Evolutionary conservation across 192 early-diverging fungal species (phyloP), one percentile per base, ranked within the genome.

Genomic region (Podila clonocystis): DNA sequence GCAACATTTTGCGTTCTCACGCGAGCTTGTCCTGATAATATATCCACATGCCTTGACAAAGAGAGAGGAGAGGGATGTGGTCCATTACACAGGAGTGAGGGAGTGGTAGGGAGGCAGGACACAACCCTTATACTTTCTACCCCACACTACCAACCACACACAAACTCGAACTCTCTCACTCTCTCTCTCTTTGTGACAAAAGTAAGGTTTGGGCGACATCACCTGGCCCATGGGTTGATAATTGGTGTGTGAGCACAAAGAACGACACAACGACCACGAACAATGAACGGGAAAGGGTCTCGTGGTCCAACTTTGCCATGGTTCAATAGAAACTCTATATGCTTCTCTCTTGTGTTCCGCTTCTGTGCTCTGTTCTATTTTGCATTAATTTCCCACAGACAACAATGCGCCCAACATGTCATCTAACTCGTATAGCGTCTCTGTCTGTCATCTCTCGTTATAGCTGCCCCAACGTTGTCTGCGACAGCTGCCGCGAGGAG

Each of bases 401-500:
- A 55, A 55, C 52, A 55, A 36, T 36, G 34, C 34, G 9, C 34
- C 34, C 34, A 36, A 9, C 34, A 36, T 9, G 34, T 1, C 34
- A 57, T n/a, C 55, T 57, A 57, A 57, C 41, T 17, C 13, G 3
- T 45, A 45, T 45, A 15, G 3, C 41, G 34, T 28, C 7, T 72
- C 28, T 49, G 8, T 72, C 28, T 58, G 8, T 28, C 58, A 17
- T 20, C 29, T 52, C n/a, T 22, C 62, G 31, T 48, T 26, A 38
- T 69, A 80, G 77, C 67, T 80, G 77, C 67, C 70, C 71, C 48
- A 26, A n/a, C 29, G 77, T 80, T 50, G 77, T 80, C n/a, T 80
- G 77, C 29, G 77, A 80, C 77, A 73, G 70, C 45, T 80, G 77
- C 70, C 66, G 77, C 24, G 77, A 80, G 36, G 77, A 80, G 36